Evolutionary conservation across 139 green algal genomes (phyloP).

Genomic region (Desmodesmus armatus): DNA sequence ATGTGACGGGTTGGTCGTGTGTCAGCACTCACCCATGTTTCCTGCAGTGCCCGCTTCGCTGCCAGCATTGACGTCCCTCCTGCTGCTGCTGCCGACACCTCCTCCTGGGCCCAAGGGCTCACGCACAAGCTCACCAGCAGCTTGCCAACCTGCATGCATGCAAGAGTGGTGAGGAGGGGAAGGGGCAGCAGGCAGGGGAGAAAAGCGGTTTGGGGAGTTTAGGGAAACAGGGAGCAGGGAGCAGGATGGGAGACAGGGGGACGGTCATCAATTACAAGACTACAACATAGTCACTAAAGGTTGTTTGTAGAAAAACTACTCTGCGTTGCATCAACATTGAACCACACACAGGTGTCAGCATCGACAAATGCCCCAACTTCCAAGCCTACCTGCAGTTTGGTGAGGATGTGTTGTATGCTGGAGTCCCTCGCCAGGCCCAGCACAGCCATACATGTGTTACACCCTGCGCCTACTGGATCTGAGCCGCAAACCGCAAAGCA

Average conservation of each 20-base stretch:
- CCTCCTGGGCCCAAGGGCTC: slow-evolving; percentile 49
- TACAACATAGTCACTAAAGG: too few species aligned
- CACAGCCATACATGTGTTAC: too few species aligned
- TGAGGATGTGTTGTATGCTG: slow-evolving; percentile 74
- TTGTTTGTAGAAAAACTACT: neutral
- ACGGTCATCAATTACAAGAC: neutral
- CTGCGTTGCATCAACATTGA: neutral
- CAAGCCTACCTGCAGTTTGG: slow-evolving; percentile 72
- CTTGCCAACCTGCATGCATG: slow-evolving; percentile 61
- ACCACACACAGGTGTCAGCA: neutral
- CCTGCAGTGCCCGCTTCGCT: neutral
- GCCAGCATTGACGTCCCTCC: neutral
- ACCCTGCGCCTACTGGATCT: too few species aligned
- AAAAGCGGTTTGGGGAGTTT: too few species aligned
- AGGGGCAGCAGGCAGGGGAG: too few species aligned
- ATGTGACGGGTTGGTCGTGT: neutral
- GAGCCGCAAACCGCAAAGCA: too few species aligned
- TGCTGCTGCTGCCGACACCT: slow-evolving; percentile 12
- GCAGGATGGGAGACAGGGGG: neutral
- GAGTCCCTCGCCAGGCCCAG: slow-evolving; percentile 55
- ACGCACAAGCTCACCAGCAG: slow-evolving; percentile 73
- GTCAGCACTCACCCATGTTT: neutral
- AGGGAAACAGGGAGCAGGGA: too few species aligned
- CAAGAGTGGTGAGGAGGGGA: too few species aligned
- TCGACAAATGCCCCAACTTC: neutral